Evolutionary conservation across 345 rosid genomes (phyloP).

Genomic region (Gossypium raimondii): DNA sequence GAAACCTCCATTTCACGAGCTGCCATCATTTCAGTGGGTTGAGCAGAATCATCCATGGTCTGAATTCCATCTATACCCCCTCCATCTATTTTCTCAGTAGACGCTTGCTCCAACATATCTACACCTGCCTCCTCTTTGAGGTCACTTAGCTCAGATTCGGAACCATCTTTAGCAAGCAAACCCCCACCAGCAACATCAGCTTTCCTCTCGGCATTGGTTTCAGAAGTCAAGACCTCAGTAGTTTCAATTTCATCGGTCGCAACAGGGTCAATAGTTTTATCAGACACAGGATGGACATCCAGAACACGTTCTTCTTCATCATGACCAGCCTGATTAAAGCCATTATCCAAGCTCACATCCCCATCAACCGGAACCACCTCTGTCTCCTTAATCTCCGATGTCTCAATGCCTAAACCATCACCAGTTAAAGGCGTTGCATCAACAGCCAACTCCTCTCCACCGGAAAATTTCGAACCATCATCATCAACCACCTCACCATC

Average conservation of each 20-base stretch:
- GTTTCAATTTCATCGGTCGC: slow-evolving; percentile 14
- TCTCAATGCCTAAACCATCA: slow-evolving; percentile 30
- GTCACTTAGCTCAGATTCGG: slow-evolving; percentile 28
- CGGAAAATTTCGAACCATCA: slow-evolving; percentile 30
- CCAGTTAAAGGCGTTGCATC: slow-evolving; percentile 36
- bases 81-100: slow-evolving; percentile 28
- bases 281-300: slow-evolving; percentile 26
- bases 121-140: slow-evolving; percentile 3
- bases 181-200: slow-evolving; percentile 19
- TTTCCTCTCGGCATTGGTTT: slow-evolving; percentile 6
- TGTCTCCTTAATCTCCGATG: slow-evolving; percentile 23
- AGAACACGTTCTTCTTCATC: slow-evolving; percentile 21
- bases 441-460: slow-evolving; percentile 32
- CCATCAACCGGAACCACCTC: slow-evolving; percentile 25
- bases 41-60: slow-evolving; percentile 16
- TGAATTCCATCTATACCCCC: slow-evolving; percentile 28
- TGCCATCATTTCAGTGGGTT: slow-evolving; percentile 10
- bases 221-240: slow-evolving; percentile 21
- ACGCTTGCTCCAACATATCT: slow-evolving; percentile 19
- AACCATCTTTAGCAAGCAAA: slow-evolving; percentile 22
- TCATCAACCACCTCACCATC: slow-evolving; percentile 26
- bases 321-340: slow-evolving; percentile 32
- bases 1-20: slow-evolving; percentile 16
- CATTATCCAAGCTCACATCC: slow-evolving; percentile 37
- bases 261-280: slow-evolving; percentile 24